Percentiles rank a stretch among this genome's conserved stretches.
These are phyloP conservation scores for Ciborinia camelliae DNA, from an alignment of 2,329 filamentous ascomycete species.

Conservation along the genomic window DNA sequence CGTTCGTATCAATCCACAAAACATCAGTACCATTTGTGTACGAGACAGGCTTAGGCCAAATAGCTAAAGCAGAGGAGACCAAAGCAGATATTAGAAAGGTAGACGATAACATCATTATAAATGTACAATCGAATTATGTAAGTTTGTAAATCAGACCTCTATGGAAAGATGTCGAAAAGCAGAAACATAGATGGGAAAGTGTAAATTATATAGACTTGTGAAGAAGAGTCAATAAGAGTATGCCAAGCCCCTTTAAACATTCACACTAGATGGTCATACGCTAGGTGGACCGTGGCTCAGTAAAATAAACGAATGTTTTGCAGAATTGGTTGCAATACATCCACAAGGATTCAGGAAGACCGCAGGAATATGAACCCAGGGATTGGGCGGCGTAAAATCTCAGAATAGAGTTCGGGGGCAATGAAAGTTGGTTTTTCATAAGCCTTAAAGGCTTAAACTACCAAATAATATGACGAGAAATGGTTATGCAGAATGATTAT, in stretches of 20 bases:
- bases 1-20: slow-evolving; percentile 51
- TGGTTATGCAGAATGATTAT: slow-evolving; percentile 25
- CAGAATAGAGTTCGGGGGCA: slow-evolving; percentile 11
- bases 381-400: slow-evolving; percentile 4
- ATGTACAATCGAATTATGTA: neutral
- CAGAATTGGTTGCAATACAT: neutral
- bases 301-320: neutral
- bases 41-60: slow-evolving; percentile 56
- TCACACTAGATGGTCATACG: neutral
- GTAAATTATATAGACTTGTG: slow-evolving; percentile 38
- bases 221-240: neutral
- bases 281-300: slow-evolving; percentile 8
- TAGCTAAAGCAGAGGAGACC: slow-evolving; percentile 38
- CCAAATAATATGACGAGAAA: slow-evolving; percentile 15
- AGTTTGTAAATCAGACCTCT: no score
- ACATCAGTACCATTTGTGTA: slow-evolving; percentile 50
- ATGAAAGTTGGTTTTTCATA: neutral
- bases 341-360: slow-evolving; percentile 11
- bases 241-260: neutral
- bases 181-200: neutral
- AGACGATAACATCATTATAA: slow-evolving; percentile 26
- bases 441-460: slow-evolving; percentile 1
- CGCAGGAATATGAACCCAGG: slow-evolving; percentile 13
- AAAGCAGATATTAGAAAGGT: slow-evolving; percentile 27
- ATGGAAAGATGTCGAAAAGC: neutral